Base-by-base conservation (phyloP, 202 grass and related monocot species). In the Zizania palustris region DNA sequence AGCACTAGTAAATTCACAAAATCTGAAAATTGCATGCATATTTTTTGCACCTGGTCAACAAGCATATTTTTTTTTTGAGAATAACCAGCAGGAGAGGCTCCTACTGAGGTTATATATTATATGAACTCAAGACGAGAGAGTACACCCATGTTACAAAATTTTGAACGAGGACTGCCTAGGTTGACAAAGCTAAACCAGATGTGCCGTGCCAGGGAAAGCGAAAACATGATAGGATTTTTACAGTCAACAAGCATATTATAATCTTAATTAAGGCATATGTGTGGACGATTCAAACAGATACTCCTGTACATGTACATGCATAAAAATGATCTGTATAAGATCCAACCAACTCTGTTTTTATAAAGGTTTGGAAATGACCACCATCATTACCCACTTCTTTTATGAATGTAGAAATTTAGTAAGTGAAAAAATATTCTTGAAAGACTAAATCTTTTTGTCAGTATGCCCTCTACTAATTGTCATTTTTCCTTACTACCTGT, bases 401-500 rank as follows among this genome's bases (percentile, higher is more conserved):
- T 54, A 54, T 54, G 50, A 6, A 54, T 18, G 6, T 54, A 18
- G 15, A 8, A n/a, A 80, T 80, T 62, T 71, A 41, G 18, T 11
- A 53, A 42, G 67, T 51, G 34, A 28, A 71, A 15, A 21, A 63
- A 4, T 10, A 63, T 14, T 62, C 28, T 16, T 6, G 16, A 34
- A 6, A 48, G 10, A 45, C 3, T 59, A 10, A 39, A 42, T 50
- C 46, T 64, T 48, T 75, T 13, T 16, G 3, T 75, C n/a, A 10
- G 15, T 3, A 1, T 62, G 63, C 53, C 15, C 64, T 38, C 5
- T 7, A 14, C 67, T 22, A 13, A 37, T 53, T 49, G 9, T 37
- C 44, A 19, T 72, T 19, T 37, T 15, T 28, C 2, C 19, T 44
- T 72, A 28, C 55, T 16, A 67, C 76, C n/a, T 81, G 35, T 76